phyloP scores from a whole-genome alignment of 1,284 basidiomycete genomes.

The Sparassis latifolia region DNA sequence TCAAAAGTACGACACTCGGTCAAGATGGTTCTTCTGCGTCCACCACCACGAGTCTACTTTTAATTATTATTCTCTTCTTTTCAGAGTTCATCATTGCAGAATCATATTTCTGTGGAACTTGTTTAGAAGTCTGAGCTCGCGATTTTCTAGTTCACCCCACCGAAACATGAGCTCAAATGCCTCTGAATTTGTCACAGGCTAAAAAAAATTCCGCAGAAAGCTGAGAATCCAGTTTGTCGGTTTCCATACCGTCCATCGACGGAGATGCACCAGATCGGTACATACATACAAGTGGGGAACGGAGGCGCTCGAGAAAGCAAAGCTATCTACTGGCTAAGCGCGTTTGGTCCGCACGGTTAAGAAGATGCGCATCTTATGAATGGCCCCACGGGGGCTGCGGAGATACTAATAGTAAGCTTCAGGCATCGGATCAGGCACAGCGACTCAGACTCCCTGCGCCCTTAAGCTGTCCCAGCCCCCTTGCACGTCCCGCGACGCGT shows the following conservation, averaged over 20 bases:
- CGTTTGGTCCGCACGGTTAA: conserved; percentile 22
- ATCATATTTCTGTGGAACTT: no score
- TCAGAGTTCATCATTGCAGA: no score
- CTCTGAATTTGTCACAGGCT: conserved; percentile 20
- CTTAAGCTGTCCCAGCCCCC: conserved; percentile 23
- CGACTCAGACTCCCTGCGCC: conserved; percentile 13
- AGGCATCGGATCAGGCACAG: conserved; percentile 37
- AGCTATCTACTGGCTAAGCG: conserved; percentile 36
- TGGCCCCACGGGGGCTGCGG: neutral
- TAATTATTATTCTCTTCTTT: no score
- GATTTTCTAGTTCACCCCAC: no score
- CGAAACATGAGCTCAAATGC: no score
- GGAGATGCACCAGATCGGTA: conserved; percentile 6
- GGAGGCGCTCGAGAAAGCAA: conserved; percentile 33
- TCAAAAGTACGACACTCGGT: no score
- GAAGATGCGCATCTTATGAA: conserved; percentile 30
- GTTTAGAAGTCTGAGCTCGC: no score
- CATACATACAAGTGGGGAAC: conserved; percentile 39
- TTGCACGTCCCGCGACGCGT: conserved; percentile 31
- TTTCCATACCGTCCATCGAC: neutral
- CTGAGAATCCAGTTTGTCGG: conserved; percentile 33
- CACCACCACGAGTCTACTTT: no score
- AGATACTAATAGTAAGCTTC: neutral
- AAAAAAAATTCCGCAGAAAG: conserved; percentile 39
- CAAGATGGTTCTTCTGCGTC: no score